phyloP scores from a whole-genome alignment of 2,329 filamentous ascomycete species.

The Rosellinia necatrix region DNA sequence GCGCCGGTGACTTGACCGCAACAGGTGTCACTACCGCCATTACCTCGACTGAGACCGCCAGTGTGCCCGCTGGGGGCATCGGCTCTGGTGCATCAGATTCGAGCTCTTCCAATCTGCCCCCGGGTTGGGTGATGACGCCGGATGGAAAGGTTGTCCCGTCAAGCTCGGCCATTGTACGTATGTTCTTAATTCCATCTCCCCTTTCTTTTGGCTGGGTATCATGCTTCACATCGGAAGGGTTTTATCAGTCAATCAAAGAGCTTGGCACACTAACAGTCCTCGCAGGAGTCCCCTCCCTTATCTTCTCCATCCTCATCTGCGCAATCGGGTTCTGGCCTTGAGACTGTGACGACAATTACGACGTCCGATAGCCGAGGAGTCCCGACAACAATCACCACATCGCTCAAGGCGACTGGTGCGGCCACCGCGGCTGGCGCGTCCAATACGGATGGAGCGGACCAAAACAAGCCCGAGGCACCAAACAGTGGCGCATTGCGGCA shows the following conservation, averaged over 20 bases:
- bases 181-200: constrained; percentile 25
- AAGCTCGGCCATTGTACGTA: constrained; percentile 64
- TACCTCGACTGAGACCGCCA: constrained; percentile 63
- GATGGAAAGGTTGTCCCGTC: constrained; percentile 79
- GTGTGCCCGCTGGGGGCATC: constrained; percentile 73
- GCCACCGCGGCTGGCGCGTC: constrained; percentile 2
- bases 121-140: constrained; percentile 79
- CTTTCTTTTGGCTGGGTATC: constrained; percentile 30
- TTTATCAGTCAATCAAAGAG: constrained; percentile 8
- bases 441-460: background rate
- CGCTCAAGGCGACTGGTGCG: constrained; percentile 23
- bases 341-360: constrained; percentile 53
- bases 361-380: constrained; percentile 38
- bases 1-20: constrained; percentile 54
- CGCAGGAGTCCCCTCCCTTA: constrained; percentile 44
- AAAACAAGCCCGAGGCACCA: constrained; percentile 23
- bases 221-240: constrained; percentile 9
- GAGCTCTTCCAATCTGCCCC: constrained; percentile 64
- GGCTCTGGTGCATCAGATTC: constrained; percentile 59
- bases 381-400: constrained; percentile 44
- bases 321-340: constrained; percentile 51
- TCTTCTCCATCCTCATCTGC: constrained; percentile 35
- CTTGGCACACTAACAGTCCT: constrained; percentile 32
- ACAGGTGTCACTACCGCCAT: constrained; percentile 67
- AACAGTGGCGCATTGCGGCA: constrained; percentile 11